These are phyloP conservation scores for Talaromyces sp. DNA, from an alignment of 2,329 filamentous ascomycete species.

Conservation along the genomic window DNA sequence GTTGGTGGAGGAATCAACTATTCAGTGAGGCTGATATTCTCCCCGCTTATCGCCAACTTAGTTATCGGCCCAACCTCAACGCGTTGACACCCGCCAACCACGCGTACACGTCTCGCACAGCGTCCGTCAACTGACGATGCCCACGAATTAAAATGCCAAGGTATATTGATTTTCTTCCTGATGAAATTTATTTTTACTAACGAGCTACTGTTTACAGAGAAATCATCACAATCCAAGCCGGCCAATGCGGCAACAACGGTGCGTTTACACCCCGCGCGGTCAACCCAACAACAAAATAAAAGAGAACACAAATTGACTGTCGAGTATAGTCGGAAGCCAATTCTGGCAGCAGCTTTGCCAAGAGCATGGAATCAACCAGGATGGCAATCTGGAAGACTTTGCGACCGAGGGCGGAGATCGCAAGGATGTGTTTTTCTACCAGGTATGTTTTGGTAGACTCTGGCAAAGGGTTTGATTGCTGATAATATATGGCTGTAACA, in stretches of 20 bases:
- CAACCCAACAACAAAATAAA: conserved; percentile 5
- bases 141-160: conserved; percentile 33
- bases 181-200: neutral
- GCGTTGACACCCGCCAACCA: conserved; percentile 28
- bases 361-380: conserved; percentile 95
- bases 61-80: conserved; percentile 17
- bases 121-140: conserved; percentile 23
- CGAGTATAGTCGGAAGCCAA: conserved; percentile 73
- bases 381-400: conserved; percentile 96
- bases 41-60: neutral
- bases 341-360: conserved; percentile 99
- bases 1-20: neutral
- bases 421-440: conserved; percentile 99
- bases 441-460: conserved; percentile 43
- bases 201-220: conserved; percentile 56
- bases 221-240: conserved; percentile 98
- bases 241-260: conserved; percentile 99
- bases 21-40: neutral
- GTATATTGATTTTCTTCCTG: conserved; percentile 17
- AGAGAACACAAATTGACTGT: conserved; percentile 1
- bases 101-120: conserved; percentile 22
- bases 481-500: conserved; percentile 29
- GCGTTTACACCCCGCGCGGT: conserved; percentile 40
- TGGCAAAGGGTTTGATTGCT: too few relatives aligned
- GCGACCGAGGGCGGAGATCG: conserved; percentile 95